Percentiles rank a stretch among this genome's conserved stretches.
Evolutionary conservation across 257 asterid genomes (phyloP).

Genomic region (Anisodus tanguticus): DNA sequence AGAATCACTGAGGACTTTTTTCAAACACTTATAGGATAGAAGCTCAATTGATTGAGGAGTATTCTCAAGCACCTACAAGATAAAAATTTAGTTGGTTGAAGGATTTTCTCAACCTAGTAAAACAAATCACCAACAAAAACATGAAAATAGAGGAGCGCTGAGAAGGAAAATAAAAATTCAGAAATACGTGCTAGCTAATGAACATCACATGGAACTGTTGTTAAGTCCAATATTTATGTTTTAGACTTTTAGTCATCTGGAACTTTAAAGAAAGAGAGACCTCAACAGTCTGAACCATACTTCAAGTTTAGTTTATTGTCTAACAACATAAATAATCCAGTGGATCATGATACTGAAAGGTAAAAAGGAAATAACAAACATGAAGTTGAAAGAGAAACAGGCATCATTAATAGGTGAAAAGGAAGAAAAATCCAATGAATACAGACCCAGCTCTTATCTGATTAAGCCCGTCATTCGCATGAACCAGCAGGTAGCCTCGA

Average conservation of each 20-base stretch:
- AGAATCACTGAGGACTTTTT: no score
- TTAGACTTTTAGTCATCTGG: slow-evolving; percentile 15
- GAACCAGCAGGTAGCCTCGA: slow-evolving; percentile 83
- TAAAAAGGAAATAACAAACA: background rate
- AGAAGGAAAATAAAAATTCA: no score
- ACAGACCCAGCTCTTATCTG: slow-evolving; percentile 96
- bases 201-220: no score
- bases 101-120: no score
- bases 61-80: no score
- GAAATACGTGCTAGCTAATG: no score
- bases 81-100: no score
- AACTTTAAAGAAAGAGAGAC: background rate
- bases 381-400: slow-evolving; percentile 30
- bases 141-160: no score
- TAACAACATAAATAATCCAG: slow-evolving; percentile 9
- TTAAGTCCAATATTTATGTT: background rate
- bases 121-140: no score
- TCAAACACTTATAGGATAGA: no score
- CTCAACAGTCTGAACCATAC: slow-evolving; percentile 2
- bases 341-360: slow-evolving; percentile 16
- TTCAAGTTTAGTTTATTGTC: background rate
- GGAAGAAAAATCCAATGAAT: slow-evolving; percentile 29
- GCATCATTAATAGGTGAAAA: slow-evolving; percentile 35
- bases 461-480: slow-evolving; percentile 98
- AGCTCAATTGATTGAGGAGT: no score